Percentiles rank a stretch among this genome's conserved stretches.
Conservation (phyloP, 2,329 filamentous ascomycete species). For the Nectriaceae sp. region DNA sequence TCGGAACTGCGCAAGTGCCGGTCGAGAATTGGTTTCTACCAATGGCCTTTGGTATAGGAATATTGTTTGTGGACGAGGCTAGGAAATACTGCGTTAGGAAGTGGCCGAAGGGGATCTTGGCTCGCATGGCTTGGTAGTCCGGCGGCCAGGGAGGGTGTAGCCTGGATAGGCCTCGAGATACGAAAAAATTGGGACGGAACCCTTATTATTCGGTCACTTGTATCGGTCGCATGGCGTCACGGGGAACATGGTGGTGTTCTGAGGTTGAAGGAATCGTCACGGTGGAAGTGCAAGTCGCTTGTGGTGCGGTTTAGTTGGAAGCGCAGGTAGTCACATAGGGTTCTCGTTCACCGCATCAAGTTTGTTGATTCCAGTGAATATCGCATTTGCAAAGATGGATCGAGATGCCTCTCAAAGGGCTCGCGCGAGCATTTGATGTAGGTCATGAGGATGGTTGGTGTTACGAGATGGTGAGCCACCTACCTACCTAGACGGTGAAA, state of each 20-base stretch:
- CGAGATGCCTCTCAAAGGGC: too few species aligned
- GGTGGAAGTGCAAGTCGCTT: too few species aligned
- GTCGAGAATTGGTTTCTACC: slow-evolving; percentile 78
- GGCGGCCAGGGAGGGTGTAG: neutral
- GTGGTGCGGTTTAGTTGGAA: too few species aligned
- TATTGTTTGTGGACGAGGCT: slow-evolving; percentile 14
- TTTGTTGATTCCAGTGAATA: too few species aligned
- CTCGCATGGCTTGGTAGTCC: slow-evolving; percentile 13
- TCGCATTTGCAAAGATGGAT: too few species aligned
- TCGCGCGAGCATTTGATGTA: slow-evolving; percentile 3
- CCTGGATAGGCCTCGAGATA: slow-evolving; percentile 4
- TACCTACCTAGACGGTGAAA: slow-evolving; percentile 10
- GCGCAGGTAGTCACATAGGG: too few species aligned
- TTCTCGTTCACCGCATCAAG: neutral
- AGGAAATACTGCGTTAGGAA: slow-evolving; percentile 16
- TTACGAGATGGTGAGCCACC: neutral
- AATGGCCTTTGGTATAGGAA: slow-evolving; percentile 61
- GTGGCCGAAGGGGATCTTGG: slow-evolving; percentile 12
- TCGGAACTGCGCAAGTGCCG: slow-evolving; percentile 65
- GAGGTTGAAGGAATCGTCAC: neutral
- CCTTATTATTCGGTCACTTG: slow-evolving; percentile 14
- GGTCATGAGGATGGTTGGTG: slow-evolving; percentile 6
- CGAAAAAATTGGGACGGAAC: slow-evolving; percentile 6
- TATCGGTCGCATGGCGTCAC: slow-evolving; percentile 1
- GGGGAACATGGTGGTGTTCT: neutral